Base-by-base conservation (phyloP, 2,329 filamentous ascomycete species). In the Diaporthe sp. region DNA sequence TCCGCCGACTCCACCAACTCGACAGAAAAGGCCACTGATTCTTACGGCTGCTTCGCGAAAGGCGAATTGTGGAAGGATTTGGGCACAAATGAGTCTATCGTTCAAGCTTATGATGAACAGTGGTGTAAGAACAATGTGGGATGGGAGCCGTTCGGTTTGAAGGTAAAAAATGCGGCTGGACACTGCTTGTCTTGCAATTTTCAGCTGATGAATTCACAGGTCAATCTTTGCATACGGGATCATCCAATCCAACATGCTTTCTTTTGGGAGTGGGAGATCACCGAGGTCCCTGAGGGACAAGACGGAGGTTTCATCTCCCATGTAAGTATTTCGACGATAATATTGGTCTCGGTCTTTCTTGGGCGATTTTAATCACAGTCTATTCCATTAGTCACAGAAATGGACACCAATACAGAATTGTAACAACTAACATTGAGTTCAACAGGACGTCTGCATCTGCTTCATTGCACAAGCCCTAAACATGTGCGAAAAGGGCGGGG, bases 361-460 rank as follows among this genome's bases (percentile, higher is more conserved):
- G 13, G 34, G 13, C 34, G 6, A 17, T n/a, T 28, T 17, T 15
- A 4, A 61, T 42, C n/a, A 60, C 19, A 6, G 4, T 25, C 2
- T n/a, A 17, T 22, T 2, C 13, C 34, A 42, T 25, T 12, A 25
- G n/a, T 9, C 12, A 17, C 13, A 62, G 10, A 1, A 1, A 53
- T 28, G n/a, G 3, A 15, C 4, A 10, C 10, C 25, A 22, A 46
- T 12, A 42, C 22, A 3, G n/a, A n/a, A 1, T 53, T 53, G 8
- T 34, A 17, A 25, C 31, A 53, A n/a, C 46, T 37, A 4, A 39
- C 15, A 1, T 7, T 17, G 3, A 1, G 13, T 39, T 28, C 10
- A 7, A n/a, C 10, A 68, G 65, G 65, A 68, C 22, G 46, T 68
- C 46, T 68, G 65, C 15, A 39, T 68, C 19, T 51, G 65, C 46